Evolutionary conservation across 305 asterid genomes (phyloP).

Genomic region (Fraxinus sp.): DNA sequence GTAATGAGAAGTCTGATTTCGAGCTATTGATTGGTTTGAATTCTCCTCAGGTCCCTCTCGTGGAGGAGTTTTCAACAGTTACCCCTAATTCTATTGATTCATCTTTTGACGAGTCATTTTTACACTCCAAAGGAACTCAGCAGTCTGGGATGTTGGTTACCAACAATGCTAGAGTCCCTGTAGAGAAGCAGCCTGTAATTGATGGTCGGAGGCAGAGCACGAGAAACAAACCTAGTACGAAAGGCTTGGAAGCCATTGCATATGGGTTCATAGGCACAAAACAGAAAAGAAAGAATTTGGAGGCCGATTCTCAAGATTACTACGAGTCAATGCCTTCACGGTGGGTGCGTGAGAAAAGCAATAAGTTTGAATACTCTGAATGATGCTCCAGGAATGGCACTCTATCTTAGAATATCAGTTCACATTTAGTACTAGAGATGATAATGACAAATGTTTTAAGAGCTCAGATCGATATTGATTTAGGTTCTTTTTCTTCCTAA

Average conservation of each 20-base stretch:
- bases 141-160: not conserved
- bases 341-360: conserved; percentile 30
- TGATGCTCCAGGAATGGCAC: conserved; percentile 13
- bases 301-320: conserved; percentile 23
- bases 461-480: not conserved
- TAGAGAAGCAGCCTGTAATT: conserved; percentile 33
- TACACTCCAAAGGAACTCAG: conserved; percentile 35
- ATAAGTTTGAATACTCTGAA: not conserved
- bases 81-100: not conserved
- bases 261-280: conserved; percentile 48
- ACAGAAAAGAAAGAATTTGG: conserved; percentile 40
- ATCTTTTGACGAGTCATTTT: not conserved
- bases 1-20: conserved; percentile 28
- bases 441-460: not conserved
- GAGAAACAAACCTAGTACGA: conserved; percentile 64
- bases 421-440: not conserved
- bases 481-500: not conserved
- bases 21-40: conserved; percentile 57
- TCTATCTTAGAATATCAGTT: not conserved
- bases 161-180: not conserved
- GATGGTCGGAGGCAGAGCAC: conserved; percentile 55
- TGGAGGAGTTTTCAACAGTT: not conserved
- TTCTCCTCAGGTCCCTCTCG: conserved; percentile 40
- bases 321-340: conserved; percentile 31
- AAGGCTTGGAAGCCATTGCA: conserved; percentile 65